These are phyloP conservation scores for Diplodia scrobiculata DNA, from an alignment of 2,329 filamentous ascomycete species.

Conservation along the genomic window DNA sequence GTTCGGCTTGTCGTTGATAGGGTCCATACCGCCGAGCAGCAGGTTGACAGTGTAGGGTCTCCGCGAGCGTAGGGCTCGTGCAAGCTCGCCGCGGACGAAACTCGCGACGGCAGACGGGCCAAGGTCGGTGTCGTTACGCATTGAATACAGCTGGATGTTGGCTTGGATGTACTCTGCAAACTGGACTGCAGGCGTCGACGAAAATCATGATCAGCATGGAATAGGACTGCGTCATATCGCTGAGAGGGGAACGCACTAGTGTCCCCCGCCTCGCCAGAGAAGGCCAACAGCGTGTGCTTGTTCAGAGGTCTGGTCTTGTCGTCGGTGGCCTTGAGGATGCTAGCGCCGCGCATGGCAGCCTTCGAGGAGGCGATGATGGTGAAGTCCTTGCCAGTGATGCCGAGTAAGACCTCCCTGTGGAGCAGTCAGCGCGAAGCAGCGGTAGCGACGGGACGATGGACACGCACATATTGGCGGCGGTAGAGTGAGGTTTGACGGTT, in stretches of 20 bases:
- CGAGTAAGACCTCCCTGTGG: conserved; percentile 90
- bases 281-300: conserved; percentile 92
- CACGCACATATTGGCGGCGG: conserved; percentile 28
- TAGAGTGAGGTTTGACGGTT: background rate
- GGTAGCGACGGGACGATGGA: background rate
- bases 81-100: conserved; percentile 93
- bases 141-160: conserved; percentile 96
- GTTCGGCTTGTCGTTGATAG: conserved; percentile 85
- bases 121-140: conserved; percentile 94
- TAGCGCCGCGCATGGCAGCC: conserved; percentile 95
- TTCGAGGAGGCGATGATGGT: conserved; percentile 97
- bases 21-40: conserved; percentile 88
- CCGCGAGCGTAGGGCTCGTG: conserved; percentile 83
- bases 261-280: conserved; percentile 93
- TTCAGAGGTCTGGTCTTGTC: conserved; percentile 95
- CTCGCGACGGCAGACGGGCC: conserved; percentile 84
- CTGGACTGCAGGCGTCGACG: conserved; percentile 66
- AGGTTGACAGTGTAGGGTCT: conserved; percentile 98
- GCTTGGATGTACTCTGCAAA: conserved; percentile 99
- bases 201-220: conserved; percentile 32
- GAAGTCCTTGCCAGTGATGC: conserved; percentile 99
- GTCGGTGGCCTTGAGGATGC: conserved; percentile 90
- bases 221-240: conserved; percentile 1
- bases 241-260: conserved; percentile 63
- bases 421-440: conserved; percentile 11